phyloP scores from a whole-genome alignment of 2,329 filamentous ascomycete species.

The Neofusicoccum sp. region DNA sequence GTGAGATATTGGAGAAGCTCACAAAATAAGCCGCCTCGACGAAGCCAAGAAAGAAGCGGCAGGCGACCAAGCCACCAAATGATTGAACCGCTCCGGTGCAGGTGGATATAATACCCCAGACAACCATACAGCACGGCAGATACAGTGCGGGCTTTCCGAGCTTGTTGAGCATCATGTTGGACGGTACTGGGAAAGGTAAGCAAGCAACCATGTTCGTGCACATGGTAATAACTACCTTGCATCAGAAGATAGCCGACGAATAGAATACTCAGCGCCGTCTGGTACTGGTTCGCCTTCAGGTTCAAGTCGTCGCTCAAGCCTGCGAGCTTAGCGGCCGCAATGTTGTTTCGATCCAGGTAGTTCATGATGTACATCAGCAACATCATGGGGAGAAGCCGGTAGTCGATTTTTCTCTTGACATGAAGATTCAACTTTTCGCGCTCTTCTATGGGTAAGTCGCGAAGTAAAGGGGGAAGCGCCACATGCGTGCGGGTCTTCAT shows the following conservation, averaged over 20 bases:
- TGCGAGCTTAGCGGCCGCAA: slow-evolving; percentile 34
- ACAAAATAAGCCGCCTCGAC: slow-evolving; percentile 14
- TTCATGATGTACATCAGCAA: slow-evolving; percentile 71
- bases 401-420: slow-evolving; percentile 52
- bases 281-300: slow-evolving; percentile 33
- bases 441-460: not conserved
- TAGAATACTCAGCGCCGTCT: slow-evolving; percentile 30
- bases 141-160: slow-evolving; percentile 18
- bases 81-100: slow-evolving; percentile 8
- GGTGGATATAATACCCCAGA: slow-evolving; percentile 16
- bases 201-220: not conserved
- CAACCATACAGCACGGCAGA: slow-evolving; percentile 9
- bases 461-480: not conserved
- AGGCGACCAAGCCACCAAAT: slow-evolving; percentile 1
- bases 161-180: slow-evolving; percentile 16
- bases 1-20: not conserved
- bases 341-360: slow-evolving; percentile 51
- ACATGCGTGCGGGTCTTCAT: not conserved
- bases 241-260: slow-evolving; percentile 26
- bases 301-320: slow-evolving; percentile 32
- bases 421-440: not conserved
- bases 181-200: not conserved
- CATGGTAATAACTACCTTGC: slow-evolving; percentile 2
- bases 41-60: slow-evolving; percentile 17
- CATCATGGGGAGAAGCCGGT: slow-evolving; percentile 65